phyloP scores from a whole-genome alignment of 805 yeast species.

The Lachancea quebecensis region DNA sequence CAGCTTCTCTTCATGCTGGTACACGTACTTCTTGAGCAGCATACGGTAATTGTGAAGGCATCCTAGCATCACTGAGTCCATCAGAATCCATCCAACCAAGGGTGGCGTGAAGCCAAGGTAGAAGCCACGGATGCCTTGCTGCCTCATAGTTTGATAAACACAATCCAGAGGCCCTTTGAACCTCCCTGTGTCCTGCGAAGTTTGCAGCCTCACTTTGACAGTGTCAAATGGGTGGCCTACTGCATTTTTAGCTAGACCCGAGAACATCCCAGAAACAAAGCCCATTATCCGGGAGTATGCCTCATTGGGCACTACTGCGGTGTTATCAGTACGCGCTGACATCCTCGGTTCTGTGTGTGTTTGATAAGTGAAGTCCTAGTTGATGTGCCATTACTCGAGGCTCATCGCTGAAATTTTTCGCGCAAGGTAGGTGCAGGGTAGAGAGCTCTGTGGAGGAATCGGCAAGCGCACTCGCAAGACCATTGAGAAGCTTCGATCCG shows the following conservation, averaged over 20 bases:
- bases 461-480: not conserved
- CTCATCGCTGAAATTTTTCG: conserved; percentile 7
- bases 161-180: conserved; percentile 83
- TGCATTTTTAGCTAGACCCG: conserved; percentile 79
- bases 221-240: conserved; percentile 95
- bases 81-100: conserved; percentile 83
- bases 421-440: not conserved
- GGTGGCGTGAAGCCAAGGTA: conserved; percentile 94
- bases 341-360: not conserved
- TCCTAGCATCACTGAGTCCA: conserved; percentile 90
- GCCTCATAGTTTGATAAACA: conserved; percentile 57
- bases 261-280: conserved; percentile 81
- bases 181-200: conserved; percentile 52
- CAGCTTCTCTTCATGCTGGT: conserved; percentile 49
- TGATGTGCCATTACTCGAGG: not conserved
- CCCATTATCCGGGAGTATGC: conserved; percentile 42
- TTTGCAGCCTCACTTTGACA: conserved; percentile 78
- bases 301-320: conserved; percentile 14
- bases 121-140: conserved; percentile 74
- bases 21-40: conserved; percentile 56
- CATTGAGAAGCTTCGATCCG: not conserved
- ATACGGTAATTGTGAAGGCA: conserved; percentile 73
- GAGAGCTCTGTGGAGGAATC: not conserved
- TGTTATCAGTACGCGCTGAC: conserved; percentile 1
- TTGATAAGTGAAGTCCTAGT: too few species aligned